Evolutionary conservation across 1,284 basidiomycete species (phyloP).

Genomic region (Ganoderma leucocontextum): DNA sequence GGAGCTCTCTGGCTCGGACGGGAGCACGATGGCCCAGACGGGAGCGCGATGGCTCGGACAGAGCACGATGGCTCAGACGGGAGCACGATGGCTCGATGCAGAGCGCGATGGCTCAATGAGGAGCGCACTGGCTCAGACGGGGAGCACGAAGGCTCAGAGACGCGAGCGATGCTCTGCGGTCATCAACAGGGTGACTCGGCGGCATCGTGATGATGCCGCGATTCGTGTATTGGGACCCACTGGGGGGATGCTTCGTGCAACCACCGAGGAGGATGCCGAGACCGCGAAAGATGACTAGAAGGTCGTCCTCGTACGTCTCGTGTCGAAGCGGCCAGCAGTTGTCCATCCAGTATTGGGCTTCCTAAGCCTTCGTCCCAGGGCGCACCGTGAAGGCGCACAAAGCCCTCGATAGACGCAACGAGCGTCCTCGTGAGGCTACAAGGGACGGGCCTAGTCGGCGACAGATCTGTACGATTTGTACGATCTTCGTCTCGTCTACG

Average conservation of each 20-base stretch:
- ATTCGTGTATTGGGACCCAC: slow-evolving; percentile 10
- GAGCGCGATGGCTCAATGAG: background rate
- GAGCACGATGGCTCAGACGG: background rate
- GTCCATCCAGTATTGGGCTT: slow-evolving; percentile 16
- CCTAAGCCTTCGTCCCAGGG: slow-evolving; percentile 25
- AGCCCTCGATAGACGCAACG: slow-evolving; percentile 30
- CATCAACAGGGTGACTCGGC: background rate
- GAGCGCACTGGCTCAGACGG: background rate
- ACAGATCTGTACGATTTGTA: slow-evolving; percentile 7
- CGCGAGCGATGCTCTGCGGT: background rate
- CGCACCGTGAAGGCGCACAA: slow-evolving; percentile 25
- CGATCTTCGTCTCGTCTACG: slow-evolving; percentile 1
- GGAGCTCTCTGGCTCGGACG: background rate
- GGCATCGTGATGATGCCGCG: background rate
- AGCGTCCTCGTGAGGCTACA: slow-evolving; percentile 30
- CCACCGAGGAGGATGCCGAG: slow-evolving; percentile 24
- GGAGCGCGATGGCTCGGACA: background rate
- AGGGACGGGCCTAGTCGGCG: slow-evolving; percentile 27
- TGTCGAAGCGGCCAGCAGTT: slow-evolving; percentile 31
- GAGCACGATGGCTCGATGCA: background rate
- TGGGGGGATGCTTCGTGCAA: slow-evolving; percentile 27
- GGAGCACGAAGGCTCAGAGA: background rate
- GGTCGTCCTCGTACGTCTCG: slow-evolving; percentile 30
- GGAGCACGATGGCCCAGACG: background rate
- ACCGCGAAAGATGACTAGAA: slow-evolving; percentile 29